phyloP scores from a whole-genome alignment of 495 filamentous ascomycete genomes.

The Emericellopsis terricola region DNA sequence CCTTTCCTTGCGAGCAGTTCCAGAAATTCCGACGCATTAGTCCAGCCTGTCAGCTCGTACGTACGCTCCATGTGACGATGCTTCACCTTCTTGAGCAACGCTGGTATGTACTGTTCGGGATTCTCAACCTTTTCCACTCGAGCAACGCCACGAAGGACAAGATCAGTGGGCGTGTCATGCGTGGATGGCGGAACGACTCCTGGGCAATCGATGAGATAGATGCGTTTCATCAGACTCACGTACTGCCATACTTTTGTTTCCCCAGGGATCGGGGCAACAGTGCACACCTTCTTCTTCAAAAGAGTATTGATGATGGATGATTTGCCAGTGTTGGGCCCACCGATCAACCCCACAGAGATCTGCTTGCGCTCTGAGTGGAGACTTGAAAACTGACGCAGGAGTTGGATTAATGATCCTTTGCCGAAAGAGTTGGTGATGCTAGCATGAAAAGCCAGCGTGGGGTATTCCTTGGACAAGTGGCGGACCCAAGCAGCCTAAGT shows the following conservation, averaged over 20 bases:
- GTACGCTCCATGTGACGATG: constrained; percentile 79
- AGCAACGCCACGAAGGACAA: constrained; percentile 82
- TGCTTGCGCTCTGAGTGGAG: constrained; percentile 86
- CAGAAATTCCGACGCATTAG: constrained; percentile 62
- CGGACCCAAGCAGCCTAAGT: constrained; percentile 80
- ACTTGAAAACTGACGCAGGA: constrained; percentile 79
- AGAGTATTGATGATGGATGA: constrained; percentile 87
- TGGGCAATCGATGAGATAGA: constrained; percentile 93
- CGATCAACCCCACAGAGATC: constrained; percentile 74
- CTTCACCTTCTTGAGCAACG: constrained; percentile 63
- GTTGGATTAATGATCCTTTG: constrained; percentile 59
- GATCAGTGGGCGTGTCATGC: constrained; percentile 67
- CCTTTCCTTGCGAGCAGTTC: constrained; percentile 76
- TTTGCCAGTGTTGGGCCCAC: constrained; percentile 74
- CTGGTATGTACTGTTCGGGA: constrained; percentile 85
- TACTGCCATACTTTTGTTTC: constrained; percentile 98
- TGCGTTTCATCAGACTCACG: constrained; percentile 89
- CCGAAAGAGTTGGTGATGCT: constrained; percentile 85
- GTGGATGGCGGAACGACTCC: constrained; percentile 82
- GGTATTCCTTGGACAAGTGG: constrained; percentile 64
- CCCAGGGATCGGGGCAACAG: constrained; percentile 87
- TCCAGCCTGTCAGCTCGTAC: constrained; percentile 66
- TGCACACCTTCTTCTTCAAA: constrained; percentile 81
- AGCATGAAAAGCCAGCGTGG: constrained; percentile 86
- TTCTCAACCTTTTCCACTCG: constrained; percentile 90